Conservation (phyloP, 2,329 filamentous ascomycete species). For the Botrytis paeoniae region DNA sequence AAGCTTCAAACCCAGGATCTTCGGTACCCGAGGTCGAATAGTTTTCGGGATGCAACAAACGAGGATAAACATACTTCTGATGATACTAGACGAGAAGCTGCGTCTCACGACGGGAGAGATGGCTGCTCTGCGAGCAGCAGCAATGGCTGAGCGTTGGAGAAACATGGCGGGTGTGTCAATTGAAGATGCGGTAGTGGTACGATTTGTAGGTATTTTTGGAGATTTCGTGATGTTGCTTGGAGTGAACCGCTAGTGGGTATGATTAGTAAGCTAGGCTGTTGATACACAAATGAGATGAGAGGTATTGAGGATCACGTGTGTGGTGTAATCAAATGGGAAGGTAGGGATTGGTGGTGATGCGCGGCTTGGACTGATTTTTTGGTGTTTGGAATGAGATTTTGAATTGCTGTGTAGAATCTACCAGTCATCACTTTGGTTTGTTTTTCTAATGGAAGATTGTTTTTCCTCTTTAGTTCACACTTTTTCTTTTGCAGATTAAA, state of each 20-base stretch:
- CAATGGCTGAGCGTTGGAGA: slow-evolving; percentile 60
- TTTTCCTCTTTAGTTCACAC: background rate
- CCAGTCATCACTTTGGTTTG: background rate
- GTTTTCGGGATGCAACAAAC: slow-evolving; percentile 27
- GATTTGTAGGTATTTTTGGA: slow-evolving; percentile 16
- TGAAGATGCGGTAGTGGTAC: slow-evolving; percentile 20
- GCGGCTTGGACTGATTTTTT: background rate
- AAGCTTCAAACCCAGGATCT: slow-evolving; percentile 12
- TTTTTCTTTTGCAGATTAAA: background rate
- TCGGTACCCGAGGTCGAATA: slow-evolving; percentile 22
- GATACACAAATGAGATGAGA: background rate
- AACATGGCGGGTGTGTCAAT: slow-evolving; percentile 50
- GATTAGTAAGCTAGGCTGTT: slow-evolving; percentile 5
- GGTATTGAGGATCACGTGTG: background rate
- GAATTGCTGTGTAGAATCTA: background rate
- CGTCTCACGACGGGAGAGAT: slow-evolving; percentile 53
- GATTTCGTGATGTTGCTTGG: slow-evolving; percentile 18
- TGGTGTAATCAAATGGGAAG: background rate
- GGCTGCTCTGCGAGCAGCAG: slow-evolving; percentile 59
- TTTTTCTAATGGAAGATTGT: background rate
- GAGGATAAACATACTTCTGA: slow-evolving; percentile 52
- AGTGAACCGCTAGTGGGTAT: slow-evolving; percentile 8
- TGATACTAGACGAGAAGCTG: slow-evolving; percentile 57
- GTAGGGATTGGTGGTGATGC: background rate
- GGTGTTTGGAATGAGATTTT: background rate